phyloP scores from a whole-genome alignment of 2,329 filamentous ascomycete genomes.

The Ascochyta pisi region DNA sequence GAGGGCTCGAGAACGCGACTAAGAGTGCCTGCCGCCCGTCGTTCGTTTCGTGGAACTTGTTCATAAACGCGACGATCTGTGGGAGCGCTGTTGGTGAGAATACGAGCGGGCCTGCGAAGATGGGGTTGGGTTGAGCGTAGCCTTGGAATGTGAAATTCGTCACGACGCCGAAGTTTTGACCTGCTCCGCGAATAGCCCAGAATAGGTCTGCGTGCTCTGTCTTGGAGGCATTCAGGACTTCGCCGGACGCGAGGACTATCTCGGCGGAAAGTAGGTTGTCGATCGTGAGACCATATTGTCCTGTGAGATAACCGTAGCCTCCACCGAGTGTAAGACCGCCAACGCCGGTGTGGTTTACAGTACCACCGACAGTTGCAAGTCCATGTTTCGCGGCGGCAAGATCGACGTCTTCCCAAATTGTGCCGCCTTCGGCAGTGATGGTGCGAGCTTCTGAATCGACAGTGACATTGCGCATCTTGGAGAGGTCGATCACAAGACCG shows the following conservation, averaged over 20 bases:
- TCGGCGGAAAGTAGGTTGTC: conserved; percentile 49
- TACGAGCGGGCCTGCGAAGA: conserved; percentile 48
- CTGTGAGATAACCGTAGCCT: conserved; percentile 65
- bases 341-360: conserved; percentile 68
- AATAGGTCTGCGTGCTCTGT: conserved; percentile 44
- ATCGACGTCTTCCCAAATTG: conserved; percentile 63
- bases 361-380: conserved; percentile 67
- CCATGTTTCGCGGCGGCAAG: conserved; percentile 57
- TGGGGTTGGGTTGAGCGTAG: conserved; percentile 37
- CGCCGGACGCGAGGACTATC: conserved; percentile 46
- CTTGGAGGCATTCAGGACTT: conserved; percentile 42
- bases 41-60: conserved; percentile 37
- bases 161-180: conserved; percentile 46
- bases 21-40: conserved; percentile 41
- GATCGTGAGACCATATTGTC: conserved; percentile 61
- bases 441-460: conserved; percentile 57
- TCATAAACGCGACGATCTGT: conserved; percentile 37
- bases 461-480: conserved; percentile 57
- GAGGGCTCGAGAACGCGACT: conserved; percentile 37
- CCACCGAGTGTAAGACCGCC: conserved; percentile 63
- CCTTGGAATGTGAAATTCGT: conserved; percentile 53
- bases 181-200: conserved; percentile 50
- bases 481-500: conserved; percentile 64
- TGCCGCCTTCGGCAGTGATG: conserved; percentile 60
- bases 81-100: conserved; percentile 40